Conservation (phyloP, 345 rosid species). For the Gossypium sturtianum region DNA sequence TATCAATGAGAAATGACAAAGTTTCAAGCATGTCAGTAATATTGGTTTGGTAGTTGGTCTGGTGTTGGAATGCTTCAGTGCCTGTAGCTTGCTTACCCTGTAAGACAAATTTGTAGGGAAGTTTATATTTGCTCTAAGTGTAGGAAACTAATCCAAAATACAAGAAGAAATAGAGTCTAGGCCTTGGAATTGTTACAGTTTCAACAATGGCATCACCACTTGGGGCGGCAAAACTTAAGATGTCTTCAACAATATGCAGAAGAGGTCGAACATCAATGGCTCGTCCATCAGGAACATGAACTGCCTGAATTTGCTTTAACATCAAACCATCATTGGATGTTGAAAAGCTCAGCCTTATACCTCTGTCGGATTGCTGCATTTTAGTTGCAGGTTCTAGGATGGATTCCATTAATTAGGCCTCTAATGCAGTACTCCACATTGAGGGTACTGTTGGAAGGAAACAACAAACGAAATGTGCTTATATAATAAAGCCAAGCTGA, state of each 20-base stretch:
- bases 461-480: neutral
- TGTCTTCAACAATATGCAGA: too few relatives aligned
- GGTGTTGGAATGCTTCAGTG: slow-evolving; percentile 4
- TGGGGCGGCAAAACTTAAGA: too few relatives aligned
- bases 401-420: neutral
- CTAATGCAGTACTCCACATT: slow-evolving; percentile 3
- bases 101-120: neutral
- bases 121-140: too few relatives aligned
- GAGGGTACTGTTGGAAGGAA: neutral
- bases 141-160: neutral
- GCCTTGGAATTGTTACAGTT: slow-evolving; percentile 16
- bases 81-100: slow-evolving; percentile 18
- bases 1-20: slow-evolving; percentile 51
- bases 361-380: slow-evolving; percentile 21
- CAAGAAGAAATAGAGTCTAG: neutral
- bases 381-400: neutral
- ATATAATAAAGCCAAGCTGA: neutral
- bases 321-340: slow-evolving; percentile 41
- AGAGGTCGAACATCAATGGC: too few relatives aligned
- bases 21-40: slow-evolving; percentile 30
- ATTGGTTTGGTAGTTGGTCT: slow-evolving; percentile 11
- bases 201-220: too few relatives aligned
- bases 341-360: slow-evolving; percentile 36
- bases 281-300: too few relatives aligned
- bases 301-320: too few relatives aligned